Percentiles rank a stretch among this genome's conserved stretches.
Evolutionary conservation across 2,329 filamentous ascomycete species (phyloP).

Genomic region (Emericellopsis cladophorae): DNA sequence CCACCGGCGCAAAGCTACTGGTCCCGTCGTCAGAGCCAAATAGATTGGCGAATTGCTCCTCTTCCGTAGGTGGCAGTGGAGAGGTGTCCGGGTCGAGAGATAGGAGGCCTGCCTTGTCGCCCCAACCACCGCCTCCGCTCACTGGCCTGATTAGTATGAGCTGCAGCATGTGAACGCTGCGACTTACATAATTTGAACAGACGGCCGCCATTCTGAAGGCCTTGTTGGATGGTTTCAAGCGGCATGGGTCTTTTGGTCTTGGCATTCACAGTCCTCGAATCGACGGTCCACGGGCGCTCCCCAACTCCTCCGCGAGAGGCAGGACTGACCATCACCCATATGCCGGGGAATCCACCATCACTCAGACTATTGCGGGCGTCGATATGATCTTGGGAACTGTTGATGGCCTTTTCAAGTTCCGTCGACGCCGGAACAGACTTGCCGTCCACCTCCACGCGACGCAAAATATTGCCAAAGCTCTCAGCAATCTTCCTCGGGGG

Average conservation of each 20-base stretch:
- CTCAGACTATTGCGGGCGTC: conserved; percentile 4
- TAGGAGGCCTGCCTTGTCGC: conserved; percentile 63
- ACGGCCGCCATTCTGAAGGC: neutral
- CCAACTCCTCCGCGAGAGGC: conserved; percentile 2
- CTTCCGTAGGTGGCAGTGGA: conserved; percentile 29
- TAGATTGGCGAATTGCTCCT: conserved; percentile 40
- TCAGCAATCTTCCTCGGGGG: conserved; percentile 46
- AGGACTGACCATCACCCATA: conserved; percentile 63
- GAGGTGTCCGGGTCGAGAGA: conserved; percentile 61
- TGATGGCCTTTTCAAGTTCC: conserved; percentile 57
- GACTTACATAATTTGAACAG: conserved; percentile 16
- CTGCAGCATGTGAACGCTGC: neutral
- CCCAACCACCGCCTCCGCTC: conserved; percentile 78
- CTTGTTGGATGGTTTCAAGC: neutral
- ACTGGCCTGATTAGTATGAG: conserved; percentile 26
- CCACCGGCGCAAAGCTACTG: conserved; percentile 44
- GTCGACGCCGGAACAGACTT: conserved; percentile 48
- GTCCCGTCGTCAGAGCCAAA: conserved; percentile 23
- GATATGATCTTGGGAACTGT: conserved; percentile 36
- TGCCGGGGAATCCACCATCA: conserved; percentile 38
- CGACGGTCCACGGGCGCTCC: neutral
- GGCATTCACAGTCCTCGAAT: conserved; percentile 3
- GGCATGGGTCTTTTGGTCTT: conserved; percentile 2
- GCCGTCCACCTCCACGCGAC: conserved; percentile 40
- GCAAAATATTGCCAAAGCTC: conserved; percentile 69